These are phyloP conservation scores for Tetraselmis chui DNA, from an alignment of 139 green algal genomes.

Conservation along the genomic window DNA sequence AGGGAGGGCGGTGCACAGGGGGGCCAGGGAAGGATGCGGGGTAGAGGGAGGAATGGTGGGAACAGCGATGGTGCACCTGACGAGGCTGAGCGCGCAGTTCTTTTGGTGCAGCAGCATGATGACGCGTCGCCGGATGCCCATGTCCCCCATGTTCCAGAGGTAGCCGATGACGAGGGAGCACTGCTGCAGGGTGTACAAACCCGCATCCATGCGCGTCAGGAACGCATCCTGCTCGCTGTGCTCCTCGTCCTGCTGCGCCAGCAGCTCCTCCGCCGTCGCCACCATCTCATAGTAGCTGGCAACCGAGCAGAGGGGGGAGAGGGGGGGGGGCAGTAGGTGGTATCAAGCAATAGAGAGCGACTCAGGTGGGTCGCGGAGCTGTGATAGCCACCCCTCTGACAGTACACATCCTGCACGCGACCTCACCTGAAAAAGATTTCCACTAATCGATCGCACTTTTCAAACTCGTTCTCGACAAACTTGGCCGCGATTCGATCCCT, in stretches of 20 bases:
- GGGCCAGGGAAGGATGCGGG: too few relatives aligned
- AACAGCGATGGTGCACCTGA: too few relatives aligned
- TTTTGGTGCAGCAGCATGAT: constrained; percentile 72
- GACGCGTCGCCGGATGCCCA: constrained; percentile 55
- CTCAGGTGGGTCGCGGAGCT: too few relatives aligned
- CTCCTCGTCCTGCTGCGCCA: constrained; percentile 36
- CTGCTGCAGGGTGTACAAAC: constrained; percentile 78
- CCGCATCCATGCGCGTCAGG: constrained; percentile 55
- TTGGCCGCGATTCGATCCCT: constrained; percentile 82
- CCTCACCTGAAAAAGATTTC: constrained; percentile 71
- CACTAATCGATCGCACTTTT: constrained; percentile 93
- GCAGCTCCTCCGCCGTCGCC: constrained; percentile 11
- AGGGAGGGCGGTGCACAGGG: too few relatives aligned
- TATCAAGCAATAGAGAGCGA: too few relatives aligned
- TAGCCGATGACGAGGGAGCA: constrained; percentile 52
- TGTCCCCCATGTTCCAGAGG: constrained; percentile 65
- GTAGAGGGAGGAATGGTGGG: too few relatives aligned
- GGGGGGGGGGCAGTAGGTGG: too few relatives aligned
- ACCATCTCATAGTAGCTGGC: constrained; percentile 21
- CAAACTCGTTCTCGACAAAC: constrained; percentile 95
- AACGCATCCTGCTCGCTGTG: constrained; percentile 47
- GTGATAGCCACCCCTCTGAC: too few relatives aligned
- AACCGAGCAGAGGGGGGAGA: neutral
- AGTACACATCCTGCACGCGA: too few relatives aligned
- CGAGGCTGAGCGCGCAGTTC: constrained; percentile 1